phyloP scores from a whole-genome alignment of 441 rosid species.

The Metrosideros polymorpha region DNA sequence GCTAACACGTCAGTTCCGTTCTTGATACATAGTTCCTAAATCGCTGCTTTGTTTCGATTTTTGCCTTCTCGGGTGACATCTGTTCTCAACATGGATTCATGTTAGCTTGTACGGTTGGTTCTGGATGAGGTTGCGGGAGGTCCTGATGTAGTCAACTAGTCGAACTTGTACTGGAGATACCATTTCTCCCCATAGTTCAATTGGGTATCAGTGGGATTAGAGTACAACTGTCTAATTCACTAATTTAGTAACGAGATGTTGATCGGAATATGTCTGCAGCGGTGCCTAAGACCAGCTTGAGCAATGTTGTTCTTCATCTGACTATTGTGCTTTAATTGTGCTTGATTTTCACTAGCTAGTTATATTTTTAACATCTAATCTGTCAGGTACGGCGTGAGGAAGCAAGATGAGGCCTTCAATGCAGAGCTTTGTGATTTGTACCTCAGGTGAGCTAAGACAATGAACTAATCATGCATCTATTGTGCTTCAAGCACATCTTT shows the following conservation, averaged over 20 bases:
- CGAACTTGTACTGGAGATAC: neutral
- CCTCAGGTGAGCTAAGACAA: constrained; percentile 45
- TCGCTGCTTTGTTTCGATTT: neutral
- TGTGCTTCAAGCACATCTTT: neutral
- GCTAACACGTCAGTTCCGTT: constrained; percentile 47
- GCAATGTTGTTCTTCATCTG: neutral
- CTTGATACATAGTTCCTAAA: neutral
- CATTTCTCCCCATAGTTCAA: neutral
- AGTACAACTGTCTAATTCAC: neutral
- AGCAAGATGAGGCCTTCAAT: constrained; percentile 75
- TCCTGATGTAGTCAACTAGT: neutral
- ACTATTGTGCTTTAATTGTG: neutral
- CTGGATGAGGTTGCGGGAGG: neutral
- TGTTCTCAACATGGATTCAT: neutral
- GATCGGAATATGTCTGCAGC: neutral
- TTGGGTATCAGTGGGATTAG: neutral
- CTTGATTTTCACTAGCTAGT: neutral
- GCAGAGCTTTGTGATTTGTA: constrained; percentile 79
- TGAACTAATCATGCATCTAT: neutral
- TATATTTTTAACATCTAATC: neutral
- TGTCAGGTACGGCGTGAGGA: constrained; percentile 80
- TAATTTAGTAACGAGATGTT: neutral
- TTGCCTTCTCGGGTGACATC: neutral
- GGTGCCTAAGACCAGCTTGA: neutral
- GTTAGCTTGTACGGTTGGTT: neutral